Evolutionary conservation across 257 asterid genomes (phyloP).

Genomic region (Misopates orontium): DNA sequence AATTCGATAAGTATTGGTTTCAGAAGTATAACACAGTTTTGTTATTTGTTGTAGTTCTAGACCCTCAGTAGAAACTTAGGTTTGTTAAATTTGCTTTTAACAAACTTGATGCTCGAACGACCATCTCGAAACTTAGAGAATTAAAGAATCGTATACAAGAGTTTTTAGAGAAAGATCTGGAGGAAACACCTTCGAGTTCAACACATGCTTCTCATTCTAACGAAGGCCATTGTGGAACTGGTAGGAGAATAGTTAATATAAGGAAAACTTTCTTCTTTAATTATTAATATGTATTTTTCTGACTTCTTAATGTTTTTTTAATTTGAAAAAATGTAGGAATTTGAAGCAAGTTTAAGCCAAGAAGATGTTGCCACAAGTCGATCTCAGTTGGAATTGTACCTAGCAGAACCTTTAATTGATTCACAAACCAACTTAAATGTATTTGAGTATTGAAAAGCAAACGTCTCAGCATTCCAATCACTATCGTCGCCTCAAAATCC

Average conservation of each 20-base stretch:
- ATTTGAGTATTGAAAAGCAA: not conserved
- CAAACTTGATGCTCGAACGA: not conserved
- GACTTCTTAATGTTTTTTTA: not conserved
- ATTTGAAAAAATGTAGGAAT: not conserved
- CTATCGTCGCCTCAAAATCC: not conserved
- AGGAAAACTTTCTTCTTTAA: too few relatives aligned
- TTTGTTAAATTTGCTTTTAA: not conserved
- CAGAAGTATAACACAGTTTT: not conserved
- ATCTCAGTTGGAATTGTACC: too few relatives aligned
- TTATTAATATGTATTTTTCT: too few relatives aligned
- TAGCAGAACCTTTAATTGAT: not conserved
- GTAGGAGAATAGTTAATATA: not conserved
- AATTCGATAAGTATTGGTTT: not conserved
- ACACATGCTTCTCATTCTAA: not conserved
- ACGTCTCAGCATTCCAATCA: not conserved
- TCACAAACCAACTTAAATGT: not conserved
- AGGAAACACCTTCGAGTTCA: too few relatives aligned
- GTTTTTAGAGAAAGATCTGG: too few relatives aligned
- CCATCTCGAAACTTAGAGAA: not conserved
- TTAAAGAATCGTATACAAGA: too few relatives aligned
- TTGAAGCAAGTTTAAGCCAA: too few relatives aligned
- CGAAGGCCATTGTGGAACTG: not conserved
- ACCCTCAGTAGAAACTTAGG: not conserved
- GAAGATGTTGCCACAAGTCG: too few relatives aligned
- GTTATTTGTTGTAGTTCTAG: not conserved